Conservation (phyloP, 495 filamentous ascomycete species). For the Xylaria cubensis region DNA sequence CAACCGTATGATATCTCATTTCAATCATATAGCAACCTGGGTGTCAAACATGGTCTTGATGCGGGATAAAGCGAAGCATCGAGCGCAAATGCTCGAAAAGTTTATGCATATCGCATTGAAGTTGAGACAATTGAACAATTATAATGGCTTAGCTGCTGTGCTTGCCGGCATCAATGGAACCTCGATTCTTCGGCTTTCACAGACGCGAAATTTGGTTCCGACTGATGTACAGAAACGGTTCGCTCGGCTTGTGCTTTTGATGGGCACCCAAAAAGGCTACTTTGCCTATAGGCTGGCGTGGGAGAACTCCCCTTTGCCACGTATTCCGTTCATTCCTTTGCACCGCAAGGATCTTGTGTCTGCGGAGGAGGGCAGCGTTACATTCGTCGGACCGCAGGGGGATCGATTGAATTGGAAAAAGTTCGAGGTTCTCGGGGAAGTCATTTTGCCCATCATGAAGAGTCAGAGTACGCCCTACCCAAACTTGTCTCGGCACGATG, state of each 20-base stretch:
- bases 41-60: slow-evolving; percentile 91
- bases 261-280: slow-evolving; percentile 89
- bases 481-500: slow-evolving; percentile 69
- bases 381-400: slow-evolving; percentile 76
- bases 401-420: slow-evolving; percentile 97
- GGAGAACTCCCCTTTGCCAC: slow-evolving; percentile 88
- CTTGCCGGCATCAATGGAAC: slow-evolving; percentile 91
- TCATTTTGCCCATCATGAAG: slow-evolving; percentile 85
- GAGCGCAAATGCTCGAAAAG: slow-evolving; percentile 87
- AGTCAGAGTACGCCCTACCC: slow-evolving; percentile 87
- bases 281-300: slow-evolving; percentile 94
- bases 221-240: slow-evolving; percentile 76
- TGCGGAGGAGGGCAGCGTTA: slow-evolving; percentile 90
- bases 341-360: slow-evolving; percentile 87
- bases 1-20: slow-evolving; percentile 91
- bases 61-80: slow-evolving; percentile 94
- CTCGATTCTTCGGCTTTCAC: slow-evolving; percentile 81
- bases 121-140: slow-evolving; percentile 92
- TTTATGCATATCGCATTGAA: slow-evolving; percentile 88
- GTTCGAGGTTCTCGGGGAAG: slow-evolving; percentile 94
- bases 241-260: slow-evolving; percentile 86
- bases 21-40: slow-evolving; percentile 93
- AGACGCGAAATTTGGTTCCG: slow-evolving; percentile 81
- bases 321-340: slow-evolving; percentile 94
- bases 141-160: slow-evolving; percentile 91